Percentiles rank a stretch among this genome's conserved stretches.
Evolutionary conservation across 2,329 filamentous ascomycete genomes (phyloP).

Genomic region (Iodosphaeria phyllophila): DNA sequence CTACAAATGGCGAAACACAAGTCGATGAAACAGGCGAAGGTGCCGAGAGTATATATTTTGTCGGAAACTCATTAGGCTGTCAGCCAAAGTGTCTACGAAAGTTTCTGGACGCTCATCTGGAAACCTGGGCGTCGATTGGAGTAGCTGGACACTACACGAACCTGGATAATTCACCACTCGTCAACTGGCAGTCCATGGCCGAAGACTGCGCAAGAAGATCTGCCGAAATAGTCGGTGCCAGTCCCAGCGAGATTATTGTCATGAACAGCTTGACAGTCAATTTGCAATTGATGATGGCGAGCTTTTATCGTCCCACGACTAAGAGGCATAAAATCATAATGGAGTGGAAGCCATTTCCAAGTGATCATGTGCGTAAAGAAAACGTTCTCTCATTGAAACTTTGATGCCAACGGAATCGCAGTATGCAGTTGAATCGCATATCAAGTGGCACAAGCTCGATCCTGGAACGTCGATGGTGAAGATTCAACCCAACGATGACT

Average conservation of each 20-base stretch:
- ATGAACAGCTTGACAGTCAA: slow-evolving; percentile 81
- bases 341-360: slow-evolving; percentile 83
- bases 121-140: slow-evolving; percentile 66
- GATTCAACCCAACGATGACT: slow-evolving; percentile 43
- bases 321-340: slow-evolving; percentile 59
- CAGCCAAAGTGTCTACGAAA: slow-evolving; percentile 72
- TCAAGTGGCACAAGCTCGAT: slow-evolving; percentile 49
- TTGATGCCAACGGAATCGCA: slow-evolving; percentile 17
- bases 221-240: slow-evolving; percentile 57
- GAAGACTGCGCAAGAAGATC: slow-evolving; percentile 53
- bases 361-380: slow-evolving; percentile 44
- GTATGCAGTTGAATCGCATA: slow-evolving; percentile 72
- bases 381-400: background rate
- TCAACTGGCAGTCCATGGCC: slow-evolving; percentile 62
- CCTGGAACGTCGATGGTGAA: slow-evolving; percentile 53
- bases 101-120: slow-evolving; percentile 70
- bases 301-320: slow-evolving; percentile 58
- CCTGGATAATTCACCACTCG: slow-evolving; percentile 47
- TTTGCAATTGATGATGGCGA: slow-evolving; percentile 65
- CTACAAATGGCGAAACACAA: slow-evolving; percentile 10
- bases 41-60: slow-evolving; percentile 48
- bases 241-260: slow-evolving; percentile 55
- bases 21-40: slow-evolving; percentile 11
- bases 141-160: slow-evolving; percentile 68
- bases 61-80: slow-evolving; percentile 75